Evolutionary conservation across 192 early-diverging fungal genomes (phyloP).

Genomic region (Kappamyces sp.): DNA sequence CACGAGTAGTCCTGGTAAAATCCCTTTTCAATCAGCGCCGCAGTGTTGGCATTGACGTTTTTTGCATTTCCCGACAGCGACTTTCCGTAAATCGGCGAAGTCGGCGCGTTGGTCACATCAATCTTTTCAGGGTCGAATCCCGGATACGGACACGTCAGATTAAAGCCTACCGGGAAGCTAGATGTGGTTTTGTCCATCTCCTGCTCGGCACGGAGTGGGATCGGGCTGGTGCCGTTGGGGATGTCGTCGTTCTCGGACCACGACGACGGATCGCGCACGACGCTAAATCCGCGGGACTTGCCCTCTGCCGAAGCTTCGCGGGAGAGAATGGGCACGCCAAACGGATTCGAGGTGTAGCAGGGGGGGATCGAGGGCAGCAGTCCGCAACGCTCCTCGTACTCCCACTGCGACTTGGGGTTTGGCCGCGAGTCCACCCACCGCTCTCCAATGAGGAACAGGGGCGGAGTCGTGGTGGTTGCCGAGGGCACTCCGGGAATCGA

Average conservation of each 20-base stretch:
- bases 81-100: slow-evolving; percentile 44
- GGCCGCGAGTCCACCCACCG: slow-evolving; percentile 41
- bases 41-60: neutral
- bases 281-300: slow-evolving; percentile 20
- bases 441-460: slow-evolving; percentile 43
- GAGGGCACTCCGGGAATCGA: slow-evolving; percentile 50
- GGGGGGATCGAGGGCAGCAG: slow-evolving; percentile 41
- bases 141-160: slow-evolving; percentile 38
- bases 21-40: slow-evolving; percentile 2
- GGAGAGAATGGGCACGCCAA: slow-evolving; percentile 1
- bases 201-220: slow-evolving; percentile 14
- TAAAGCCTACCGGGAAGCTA: slow-evolving; percentile 38
- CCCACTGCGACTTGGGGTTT: slow-evolving; percentile 36
- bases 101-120: slow-evolving; percentile 21
- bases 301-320: neutral
- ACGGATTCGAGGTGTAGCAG: slow-evolving; percentile 47
- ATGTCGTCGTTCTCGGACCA: slow-evolving; percentile 17
- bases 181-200: slow-evolving; percentile 10
- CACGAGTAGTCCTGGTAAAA: slow-evolving; percentile 15
- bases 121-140: slow-evolving; percentile 47
- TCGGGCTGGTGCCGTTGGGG: slow-evolving; percentile 18
- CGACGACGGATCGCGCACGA: slow-evolving; percentile 12
- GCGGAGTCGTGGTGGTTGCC: slow-evolving; percentile 48
- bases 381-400: slow-evolving; percentile 41
- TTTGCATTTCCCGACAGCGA: slow-evolving; percentile 7